Base-by-base conservation (phyloP, 352 stramenopile genomes). In the Phytopythium sindhum region DNA sequence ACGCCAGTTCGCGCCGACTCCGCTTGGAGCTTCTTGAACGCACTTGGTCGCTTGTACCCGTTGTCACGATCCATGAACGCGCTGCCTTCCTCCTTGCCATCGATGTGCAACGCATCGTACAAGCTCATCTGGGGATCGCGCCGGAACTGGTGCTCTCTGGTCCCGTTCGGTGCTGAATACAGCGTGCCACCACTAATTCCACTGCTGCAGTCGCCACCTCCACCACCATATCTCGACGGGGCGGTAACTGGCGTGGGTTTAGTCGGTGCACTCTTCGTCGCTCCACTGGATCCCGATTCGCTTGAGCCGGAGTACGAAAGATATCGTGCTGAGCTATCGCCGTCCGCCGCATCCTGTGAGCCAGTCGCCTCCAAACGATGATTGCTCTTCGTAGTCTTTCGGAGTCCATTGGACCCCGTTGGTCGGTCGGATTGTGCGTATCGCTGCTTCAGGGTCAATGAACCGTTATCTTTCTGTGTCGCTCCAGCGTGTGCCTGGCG, bases 41-140 rank as follows among this genome's bases (percentile, higher is more conserved):
- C 66, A 64, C 42, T 86, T 21, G 79, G 73, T n/a, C 79, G 77
- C 60, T 88, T 88, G 69, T 70, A 84, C 48, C 57, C 60, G 42
- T 67, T 56, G 33, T 67, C 61, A 5, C 67, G 66, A 26, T 86
- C 75, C 6, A 69, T 64, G 57, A 63, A 62, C 35, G 70, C 69
- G 31, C 64, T 52, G n/a, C 57, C 54, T 57, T 66, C 76, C 45
- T 82, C 74, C 47, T 77, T 39, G 24, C 57, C 60, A 14, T 85
- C 73, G n/a, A 88, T 65, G 50, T 80, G 67, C 31, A 88, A 64
- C 37, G 79, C 79, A 48, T 85, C 75, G 68, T 86, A 85, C 63
- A 88, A 73, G 73, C 75, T 80, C 23, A 88, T 73, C 63, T 88
- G 79, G 51, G 64, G 75, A 19, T 86, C 73, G 47, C 63, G 74